phyloP scores from a whole-genome alignment of 2,329 filamentous ascomycete species.

The Ampelomyces quisqualis region DNA sequence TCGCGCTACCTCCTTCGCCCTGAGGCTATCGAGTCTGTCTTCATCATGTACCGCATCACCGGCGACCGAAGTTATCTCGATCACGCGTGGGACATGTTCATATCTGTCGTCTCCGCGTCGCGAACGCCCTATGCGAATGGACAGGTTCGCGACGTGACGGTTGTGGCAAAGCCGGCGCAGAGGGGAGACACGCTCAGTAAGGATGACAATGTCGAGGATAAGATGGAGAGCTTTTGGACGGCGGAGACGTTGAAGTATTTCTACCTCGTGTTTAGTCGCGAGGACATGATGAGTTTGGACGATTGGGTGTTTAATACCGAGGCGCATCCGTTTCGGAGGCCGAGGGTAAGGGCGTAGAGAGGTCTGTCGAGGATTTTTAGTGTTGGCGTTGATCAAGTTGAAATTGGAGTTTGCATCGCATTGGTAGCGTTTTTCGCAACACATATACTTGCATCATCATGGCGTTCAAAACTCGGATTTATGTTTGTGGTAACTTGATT shows the following conservation, averaged over 20 bases:
- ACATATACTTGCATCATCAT: too few species aligned
- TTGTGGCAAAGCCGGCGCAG: conserved; percentile 8
- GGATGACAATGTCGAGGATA: conserved; percentile 33
- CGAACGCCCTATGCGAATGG: conserved; percentile 48
- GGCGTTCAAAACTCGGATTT: too few species aligned
- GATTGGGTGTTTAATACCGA: conserved; percentile 55
- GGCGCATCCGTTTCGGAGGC: conserved; percentile 50
- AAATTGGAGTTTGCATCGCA: neutral
- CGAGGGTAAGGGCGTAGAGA: conserved; percentile 11
- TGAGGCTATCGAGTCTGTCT: conserved; percentile 62
- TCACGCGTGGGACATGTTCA: conserved; percentile 53
- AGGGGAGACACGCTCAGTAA: conserved; percentile 1
- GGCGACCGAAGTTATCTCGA: conserved; percentile 51
- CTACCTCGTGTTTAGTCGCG: conserved; percentile 50
- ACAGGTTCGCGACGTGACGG: conserved; percentile 48
- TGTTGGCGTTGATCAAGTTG: too few species aligned
- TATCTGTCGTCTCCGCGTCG: conserved; percentile 43
- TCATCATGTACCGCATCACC: conserved; percentile 61
- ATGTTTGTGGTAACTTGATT: too few species aligned
- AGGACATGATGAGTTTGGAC: conserved; percentile 49
- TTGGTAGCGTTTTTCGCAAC: too few species aligned
- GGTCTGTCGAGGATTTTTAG: too few species aligned
- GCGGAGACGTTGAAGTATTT: conserved; percentile 56
- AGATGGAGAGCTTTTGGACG: conserved; percentile 51
- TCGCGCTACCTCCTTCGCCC: conserved; percentile 51